These are phyloP conservation scores for Blumeria hordei DNA, from an alignment of 2,329 filamentous ascomycete species.

Conservation along the genomic window DNA sequence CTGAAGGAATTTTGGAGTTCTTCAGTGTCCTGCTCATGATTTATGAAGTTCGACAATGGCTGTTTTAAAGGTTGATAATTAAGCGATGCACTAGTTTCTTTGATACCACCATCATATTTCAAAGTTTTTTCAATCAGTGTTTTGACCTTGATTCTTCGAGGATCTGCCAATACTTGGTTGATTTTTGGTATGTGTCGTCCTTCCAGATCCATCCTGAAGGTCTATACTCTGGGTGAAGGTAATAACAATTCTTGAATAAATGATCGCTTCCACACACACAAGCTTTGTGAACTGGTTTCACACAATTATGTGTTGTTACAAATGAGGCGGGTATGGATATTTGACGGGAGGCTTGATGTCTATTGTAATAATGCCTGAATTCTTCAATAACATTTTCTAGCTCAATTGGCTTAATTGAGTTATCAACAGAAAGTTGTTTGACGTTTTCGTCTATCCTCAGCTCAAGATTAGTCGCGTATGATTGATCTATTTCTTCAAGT, in stretches of 20 bases:
- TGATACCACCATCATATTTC: no score
- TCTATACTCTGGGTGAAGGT: background rate
- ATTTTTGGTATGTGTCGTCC: background rate
- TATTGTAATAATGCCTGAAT: background rate
- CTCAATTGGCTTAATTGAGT: background rate
- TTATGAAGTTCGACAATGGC: no score
- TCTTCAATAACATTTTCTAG: background rate
- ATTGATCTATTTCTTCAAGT: background rate
- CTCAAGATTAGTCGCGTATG: background rate
- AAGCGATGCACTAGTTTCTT: no score
- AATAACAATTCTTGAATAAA: background rate
- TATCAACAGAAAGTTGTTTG: background rate
- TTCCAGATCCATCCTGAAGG: background rate
- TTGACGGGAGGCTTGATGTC: no score
- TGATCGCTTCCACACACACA: background rate
- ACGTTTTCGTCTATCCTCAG: background rate
- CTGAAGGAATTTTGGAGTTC: background rate
- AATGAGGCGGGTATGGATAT: no score
- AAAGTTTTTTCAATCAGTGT: no score
- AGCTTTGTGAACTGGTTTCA: no score
- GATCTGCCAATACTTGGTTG: background rate
- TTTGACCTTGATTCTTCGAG: background rate
- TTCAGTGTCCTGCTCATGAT: background rate
- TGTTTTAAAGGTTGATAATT: no score
- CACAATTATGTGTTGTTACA: no score